Evolutionary conservation across 352 stramenopile species (phyloP).

Genomic region (Phytopythium vexans): DNA sequence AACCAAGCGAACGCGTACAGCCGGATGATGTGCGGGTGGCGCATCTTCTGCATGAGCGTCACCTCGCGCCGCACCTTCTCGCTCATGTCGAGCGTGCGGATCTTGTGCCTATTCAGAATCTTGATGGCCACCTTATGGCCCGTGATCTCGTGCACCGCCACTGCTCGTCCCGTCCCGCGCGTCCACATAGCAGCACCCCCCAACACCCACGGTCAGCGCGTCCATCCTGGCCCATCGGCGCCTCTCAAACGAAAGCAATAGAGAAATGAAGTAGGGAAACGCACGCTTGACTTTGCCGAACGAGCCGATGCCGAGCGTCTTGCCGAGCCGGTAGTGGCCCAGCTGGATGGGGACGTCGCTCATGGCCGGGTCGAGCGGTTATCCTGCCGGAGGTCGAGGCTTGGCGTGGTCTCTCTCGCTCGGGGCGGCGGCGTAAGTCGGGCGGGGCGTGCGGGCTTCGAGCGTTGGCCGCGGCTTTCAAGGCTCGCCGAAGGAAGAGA

Average conservation of each 20-base stretch:
- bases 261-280: conserved; percentile 18
- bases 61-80: conserved; percentile 99
- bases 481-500: not conserved
- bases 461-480: conserved; percentile 2
- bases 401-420: not conserved
- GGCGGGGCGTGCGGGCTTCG: conserved; percentile 1
- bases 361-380: conserved; percentile 25
- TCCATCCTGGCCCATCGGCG: not conserved
- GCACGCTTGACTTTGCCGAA: conserved; percentile 99
- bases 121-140: conserved; percentile 99
- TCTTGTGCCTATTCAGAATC: conserved; percentile 99
- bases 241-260: conserved; percentile 5
- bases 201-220: not conserved
- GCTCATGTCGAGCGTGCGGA: conserved; percentile 98
- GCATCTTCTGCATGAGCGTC: conserved; percentile 98
- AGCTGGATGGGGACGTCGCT: conserved; percentile 93
- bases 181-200: not conserved
- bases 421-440: not conserved
- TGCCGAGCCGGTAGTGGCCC: conserved; percentile 97
- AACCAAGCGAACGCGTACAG: conserved; percentile 67
- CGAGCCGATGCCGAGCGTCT: conserved; percentile 99
- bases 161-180: conserved; percentile 25
- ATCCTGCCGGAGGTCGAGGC: conserved; percentile 1
- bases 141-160: conserved; percentile 98
- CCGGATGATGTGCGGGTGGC: conserved; percentile 99